Evolutionary conservation across 2,329 filamentous ascomycete genomes (phyloP).

Genomic region (Leptographium flavum): DNA sequence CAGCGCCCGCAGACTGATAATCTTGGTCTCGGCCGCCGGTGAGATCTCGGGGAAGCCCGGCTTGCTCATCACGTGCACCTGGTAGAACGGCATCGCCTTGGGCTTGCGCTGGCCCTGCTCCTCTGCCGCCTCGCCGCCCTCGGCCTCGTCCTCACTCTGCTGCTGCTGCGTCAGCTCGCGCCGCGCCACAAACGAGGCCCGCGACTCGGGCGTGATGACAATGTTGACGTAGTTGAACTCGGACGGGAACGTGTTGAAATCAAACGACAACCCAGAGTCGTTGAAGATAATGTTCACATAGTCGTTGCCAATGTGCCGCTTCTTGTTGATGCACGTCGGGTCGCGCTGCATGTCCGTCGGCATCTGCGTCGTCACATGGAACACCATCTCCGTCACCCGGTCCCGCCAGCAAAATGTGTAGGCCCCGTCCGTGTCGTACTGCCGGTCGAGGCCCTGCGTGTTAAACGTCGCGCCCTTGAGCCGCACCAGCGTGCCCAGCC

Average conservation of each 20-base stretch:
- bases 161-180: constrained; percentile 24
- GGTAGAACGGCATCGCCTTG: constrained; percentile 49
- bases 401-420: constrained; percentile 92
- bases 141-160: constrained; percentile 11
- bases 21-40: constrained; percentile 75
- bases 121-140: neutral
- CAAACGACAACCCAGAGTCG: constrained; percentile 79
- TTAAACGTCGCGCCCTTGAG: constrained; percentile 80
- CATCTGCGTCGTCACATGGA: constrained; percentile 96
- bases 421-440: constrained; percentile 66
- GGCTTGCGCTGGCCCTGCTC: neutral
- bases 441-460: constrained; percentile 75
- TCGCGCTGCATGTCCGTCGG: constrained; percentile 71
- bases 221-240: constrained; percentile 97
- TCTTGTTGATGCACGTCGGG: constrained; percentile 67
- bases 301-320: constrained; percentile 91
- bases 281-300: constrained; percentile 98
- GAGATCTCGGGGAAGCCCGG: constrained; percentile 85
- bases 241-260: constrained; percentile 82
- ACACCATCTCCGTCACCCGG: constrained; percentile 86
- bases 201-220: constrained; percentile 78
- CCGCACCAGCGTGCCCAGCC: constrained; percentile 67
- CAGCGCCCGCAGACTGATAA: constrained; percentile 70
- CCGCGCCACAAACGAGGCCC: constrained; percentile 58
- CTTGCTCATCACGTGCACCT: constrained; percentile 78